phyloP scores from a whole-genome alignment of 306 rosid species.

The Cucurbita pepo region DNA sequence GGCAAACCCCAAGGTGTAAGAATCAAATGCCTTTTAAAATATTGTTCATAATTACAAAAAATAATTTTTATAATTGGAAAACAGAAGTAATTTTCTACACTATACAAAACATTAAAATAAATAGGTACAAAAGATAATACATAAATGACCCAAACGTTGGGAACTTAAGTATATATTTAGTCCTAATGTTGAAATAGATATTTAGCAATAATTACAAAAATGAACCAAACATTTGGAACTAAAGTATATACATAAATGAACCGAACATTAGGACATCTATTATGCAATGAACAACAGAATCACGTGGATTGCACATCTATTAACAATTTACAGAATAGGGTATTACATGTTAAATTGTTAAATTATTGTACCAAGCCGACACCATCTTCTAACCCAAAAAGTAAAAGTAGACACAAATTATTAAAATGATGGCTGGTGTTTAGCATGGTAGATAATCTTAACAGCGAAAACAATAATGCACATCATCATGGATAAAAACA shows the following conservation, averaged over 20 bases:
- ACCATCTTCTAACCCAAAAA: neutral
- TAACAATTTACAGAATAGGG: neutral
- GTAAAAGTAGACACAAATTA: neutral
- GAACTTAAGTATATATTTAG: too few species aligned
- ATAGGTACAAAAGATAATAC: too few species aligned
- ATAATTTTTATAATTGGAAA: too few species aligned
- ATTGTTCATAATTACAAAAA: too few species aligned
- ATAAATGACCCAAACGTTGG: too few species aligned
- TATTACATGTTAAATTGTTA: neutral
- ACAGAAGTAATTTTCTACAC: too few species aligned
- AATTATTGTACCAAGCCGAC: neutral
- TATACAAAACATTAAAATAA: too few species aligned
- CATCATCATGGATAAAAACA: neutral
- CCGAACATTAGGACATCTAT: neutral
- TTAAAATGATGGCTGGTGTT: neutral
- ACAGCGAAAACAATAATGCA: neutral
- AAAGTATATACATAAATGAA: too few species aligned
- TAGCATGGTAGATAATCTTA: neutral
- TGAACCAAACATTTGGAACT: too few species aligned
- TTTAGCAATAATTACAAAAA: too few species aligned
- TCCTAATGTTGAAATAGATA: too few species aligned
- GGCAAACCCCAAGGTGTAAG: neutral
- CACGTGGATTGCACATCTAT: neutral
- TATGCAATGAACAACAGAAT: neutral
- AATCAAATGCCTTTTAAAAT: neutral